Evolutionary conservation across 768 basidiomycete genomes (phyloP).

Genomic region (Mrakia hoshinonis): DNA sequence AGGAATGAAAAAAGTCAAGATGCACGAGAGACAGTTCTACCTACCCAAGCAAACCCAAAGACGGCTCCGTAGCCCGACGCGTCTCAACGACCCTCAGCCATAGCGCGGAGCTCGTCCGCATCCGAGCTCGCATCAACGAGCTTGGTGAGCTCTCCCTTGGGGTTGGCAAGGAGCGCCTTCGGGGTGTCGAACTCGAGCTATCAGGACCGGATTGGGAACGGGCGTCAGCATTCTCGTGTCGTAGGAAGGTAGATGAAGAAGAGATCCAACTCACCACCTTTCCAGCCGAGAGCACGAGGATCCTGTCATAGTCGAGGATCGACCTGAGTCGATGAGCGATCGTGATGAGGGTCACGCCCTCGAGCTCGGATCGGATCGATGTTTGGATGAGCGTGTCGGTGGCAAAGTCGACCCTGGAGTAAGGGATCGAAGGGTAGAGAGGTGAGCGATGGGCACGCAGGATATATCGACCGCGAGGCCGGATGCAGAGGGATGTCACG

Average conservation of each 20-base stretch:
- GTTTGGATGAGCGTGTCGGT: slow-evolving; percentile 55
- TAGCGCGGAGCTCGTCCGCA: slow-evolving; percentile 23
- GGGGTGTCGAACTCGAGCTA: slow-evolving; percentile 66
- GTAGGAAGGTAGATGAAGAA: background rate
- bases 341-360: slow-evolving; percentile 49
- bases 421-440: too few species aligned
- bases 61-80: too few species aligned
- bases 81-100: background rate
- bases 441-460: too few species aligned
- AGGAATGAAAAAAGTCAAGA: too few species aligned
- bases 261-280: slow-evolving; percentile 42
- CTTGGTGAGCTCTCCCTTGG: background rate
- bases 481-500: too few species aligned
- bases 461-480: too few species aligned
- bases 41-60: too few species aligned
- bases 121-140: slow-evolving; percentile 19
- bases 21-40: too few species aligned
- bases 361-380: slow-evolving; percentile 48
- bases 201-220: background rate
- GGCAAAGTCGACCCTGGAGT: slow-evolving; percentile 50
- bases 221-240: background rate
- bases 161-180: slow-evolving; percentile 40
- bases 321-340: slow-evolving; percentile 35
- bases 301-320: slow-evolving; percentile 38
- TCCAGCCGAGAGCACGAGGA: slow-evolving; percentile 57